phyloP scores from a whole-genome alignment of 306 rosid genomes.

The Corylus americana region DNA sequence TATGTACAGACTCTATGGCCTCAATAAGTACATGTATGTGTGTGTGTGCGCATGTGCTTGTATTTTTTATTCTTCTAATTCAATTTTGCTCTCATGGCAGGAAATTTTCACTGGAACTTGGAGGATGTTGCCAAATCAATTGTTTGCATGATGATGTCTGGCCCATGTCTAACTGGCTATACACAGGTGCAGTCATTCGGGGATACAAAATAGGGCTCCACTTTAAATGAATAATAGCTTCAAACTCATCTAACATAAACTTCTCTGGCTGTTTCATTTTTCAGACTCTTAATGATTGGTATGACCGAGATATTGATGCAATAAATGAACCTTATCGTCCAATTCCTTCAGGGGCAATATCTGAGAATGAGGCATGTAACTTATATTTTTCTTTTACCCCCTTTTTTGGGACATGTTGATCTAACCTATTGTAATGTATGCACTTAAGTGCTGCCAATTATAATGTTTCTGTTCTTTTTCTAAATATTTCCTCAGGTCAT shows the following conservation, averaged over 20 bases:
- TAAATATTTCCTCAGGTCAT: slow-evolving; percentile 59
- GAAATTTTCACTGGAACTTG: slow-evolving; percentile 88
- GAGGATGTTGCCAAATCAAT: slow-evolving; percentile 90
- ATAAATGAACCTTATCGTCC: slow-evolving; percentile 98
- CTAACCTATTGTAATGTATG: neutral
- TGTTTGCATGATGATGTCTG: slow-evolving; percentile 93
- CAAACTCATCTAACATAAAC: slow-evolving; percentile 11
- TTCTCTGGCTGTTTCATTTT: slow-evolving; percentile 19
- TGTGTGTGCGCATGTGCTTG: neutral
- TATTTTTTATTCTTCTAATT: slow-evolving; percentile 12
- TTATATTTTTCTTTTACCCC: neutral
- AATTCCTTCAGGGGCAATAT: slow-evolving; percentile 93
- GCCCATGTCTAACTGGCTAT: slow-evolving; percentile 92
- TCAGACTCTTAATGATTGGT: slow-evolving; percentile 95
- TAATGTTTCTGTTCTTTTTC: slow-evolving; percentile 12
- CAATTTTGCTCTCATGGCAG: slow-evolving; percentile 36
- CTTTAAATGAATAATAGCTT: slow-evolving; percentile 18
- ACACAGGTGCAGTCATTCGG: slow-evolving; percentile 59
- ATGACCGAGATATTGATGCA: slow-evolving; percentile 96
- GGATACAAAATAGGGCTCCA: neutral
- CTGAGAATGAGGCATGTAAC: slow-evolving; percentile 80
- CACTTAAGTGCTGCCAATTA: neutral
- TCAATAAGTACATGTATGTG: neutral
- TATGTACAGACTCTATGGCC: neutral
- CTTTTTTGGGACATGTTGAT: neutral